Conservation (phyloP, 352 stramenopile species). For the Phytopythium ostracodes region DNA sequence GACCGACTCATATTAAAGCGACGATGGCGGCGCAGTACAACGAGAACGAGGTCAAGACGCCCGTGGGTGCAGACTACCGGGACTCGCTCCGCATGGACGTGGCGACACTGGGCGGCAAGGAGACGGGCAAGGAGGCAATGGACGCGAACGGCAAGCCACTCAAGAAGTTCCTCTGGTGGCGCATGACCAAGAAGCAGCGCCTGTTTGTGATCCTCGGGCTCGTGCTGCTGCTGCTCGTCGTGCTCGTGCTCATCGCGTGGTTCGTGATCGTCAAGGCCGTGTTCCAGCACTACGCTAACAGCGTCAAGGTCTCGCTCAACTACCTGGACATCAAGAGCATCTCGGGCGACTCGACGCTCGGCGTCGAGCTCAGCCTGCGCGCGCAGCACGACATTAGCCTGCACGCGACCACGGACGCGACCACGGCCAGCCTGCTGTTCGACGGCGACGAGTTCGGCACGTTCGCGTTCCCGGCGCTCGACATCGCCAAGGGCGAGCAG, state of each 20-base stretch:
- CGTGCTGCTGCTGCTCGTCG: conserved; percentile 31
- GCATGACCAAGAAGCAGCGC: conserved; percentile 48
- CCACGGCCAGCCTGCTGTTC: conserved; percentile 42
- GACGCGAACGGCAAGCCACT: conserved; percentile 16
- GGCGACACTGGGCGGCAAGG: conserved; percentile 17
- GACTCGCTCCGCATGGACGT: conserved; percentile 6
- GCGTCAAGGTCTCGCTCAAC: conserved; percentile 54
- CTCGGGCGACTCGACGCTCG: conserved; percentile 26
- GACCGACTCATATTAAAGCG: too few species aligned
- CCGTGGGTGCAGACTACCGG: conserved; percentile 5
- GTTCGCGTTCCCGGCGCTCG: conserved; percentile 44
- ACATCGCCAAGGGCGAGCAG: conserved; percentile 39
- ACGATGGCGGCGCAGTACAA: conserved; percentile 1
- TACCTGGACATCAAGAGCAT: conserved; percentile 60
- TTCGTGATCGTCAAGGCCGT: conserved; percentile 49
- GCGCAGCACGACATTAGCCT: conserved; percentile 41
- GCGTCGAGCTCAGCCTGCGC: conserved; percentile 51
- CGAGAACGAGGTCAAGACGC: conserved; percentile 9
- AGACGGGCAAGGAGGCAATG: conserved; percentile 27
- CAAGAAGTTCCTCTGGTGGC: conserved; percentile 52
- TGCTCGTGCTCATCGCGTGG: conserved; percentile 63
- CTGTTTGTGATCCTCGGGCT: conserved; percentile 33
- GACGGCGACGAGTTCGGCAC: conserved; percentile 36
- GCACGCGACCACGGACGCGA: conserved; percentile 42
- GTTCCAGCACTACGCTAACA: conserved; percentile 60